A percentile compares a stretch with the other conserved stretches of the same genome.
These are phyloP conservation scores for Mortierella sp. DNA, from an alignment of 371 early-diverging fungal genomes.

Conservation along the genomic window DNA sequence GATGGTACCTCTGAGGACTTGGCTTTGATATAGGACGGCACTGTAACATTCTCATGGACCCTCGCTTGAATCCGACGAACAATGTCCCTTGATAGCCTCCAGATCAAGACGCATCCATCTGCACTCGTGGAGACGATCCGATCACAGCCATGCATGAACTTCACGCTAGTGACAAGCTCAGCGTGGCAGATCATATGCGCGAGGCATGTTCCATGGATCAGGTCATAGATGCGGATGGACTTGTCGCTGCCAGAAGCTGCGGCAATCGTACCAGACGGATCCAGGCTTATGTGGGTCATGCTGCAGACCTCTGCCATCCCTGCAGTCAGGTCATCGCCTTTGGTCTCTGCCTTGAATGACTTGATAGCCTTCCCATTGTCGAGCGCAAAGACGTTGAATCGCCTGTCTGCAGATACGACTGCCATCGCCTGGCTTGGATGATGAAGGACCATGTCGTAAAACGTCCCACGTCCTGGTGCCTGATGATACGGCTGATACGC, in stretches of 20 bases:
- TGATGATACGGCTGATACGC: conserved; percentile 69
- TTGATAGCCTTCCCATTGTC: conserved; percentile 77
- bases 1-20: conserved; percentile 16
- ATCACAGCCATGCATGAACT: conserved; percentile 67
- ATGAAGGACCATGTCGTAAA: conserved; percentile 80
- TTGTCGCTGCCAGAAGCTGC: conserved; percentile 82
- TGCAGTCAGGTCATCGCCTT: conserved; percentile 61
- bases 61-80: conserved; percentile 58
- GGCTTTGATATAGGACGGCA: conserved; percentile 25
- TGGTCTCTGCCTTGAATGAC: conserved; percentile 68
- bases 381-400: conserved; percentile 70
- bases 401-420: conserved; percentile 78
- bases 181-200: conserved; percentile 77
- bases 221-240: conserved; percentile 79
- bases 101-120: conserved; percentile 84
- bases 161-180: conserved; percentile 81
- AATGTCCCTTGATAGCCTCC: conserved; percentile 71
- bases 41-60: conserved; percentile 35
- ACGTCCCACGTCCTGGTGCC: conserved; percentile 76
- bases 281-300: conserved; percentile 74
- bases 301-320: conserved; percentile 66
- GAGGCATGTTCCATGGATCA: conserved; percentile 72
- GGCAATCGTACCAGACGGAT: conserved; percentile 80
- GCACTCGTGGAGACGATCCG: conserved; percentile 80
- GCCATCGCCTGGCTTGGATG: conserved; percentile 67